Evolutionary conservation across 225 moss, liverwort and hornwort genomes (phyloP), one percentile per base, ranked within the genome.

Genomic region (Pseudoscleropodium purum): DNA sequence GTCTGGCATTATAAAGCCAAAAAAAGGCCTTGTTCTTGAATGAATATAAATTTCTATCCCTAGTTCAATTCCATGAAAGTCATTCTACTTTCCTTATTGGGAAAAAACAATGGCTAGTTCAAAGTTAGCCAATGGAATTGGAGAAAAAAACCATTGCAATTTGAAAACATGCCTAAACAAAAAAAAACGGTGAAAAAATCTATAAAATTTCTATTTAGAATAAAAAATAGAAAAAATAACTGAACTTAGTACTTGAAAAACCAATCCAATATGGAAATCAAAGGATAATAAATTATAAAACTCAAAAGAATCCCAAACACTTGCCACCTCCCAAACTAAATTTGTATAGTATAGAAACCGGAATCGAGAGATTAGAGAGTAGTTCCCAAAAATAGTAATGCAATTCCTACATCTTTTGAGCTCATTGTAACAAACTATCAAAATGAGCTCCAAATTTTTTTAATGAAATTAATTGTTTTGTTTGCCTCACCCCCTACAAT

Each of bases 291-390:
- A 5, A 25, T 5, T 5, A 72, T 39, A 41, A 41, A 25, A 41
- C 0, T 25, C 8, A 15, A 41, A 25, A 26, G 2, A 23, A 26
- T 41, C 14, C 7, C 1, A 7, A 39, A 70, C 1, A 24, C 4
- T n/a, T 23, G 13, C 2, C 4, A 39, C 23, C 4, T 1, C 11
- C 12, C 2, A n/a, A 73, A 4, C 0, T 15, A 0, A 13, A 43
- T 72, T 43, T 73, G 17, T 0, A 17, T 0, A 73, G 17, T 0
- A 0, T 73, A 43, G 27, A 43, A 73, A 16, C 17, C 10, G 1
- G 6, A 11, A 16, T 73, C 27, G 2, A 45, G 2, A 74, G 10
- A 29, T 74, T 27, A 4, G 51, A 51, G 51, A 51, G 51, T 11
- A 51, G 51, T 51, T 4, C 13, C 4, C 13, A 11, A 13, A 51